phyloP scores from a whole-genome alignment of 148 eudicot species.

The Silene conica region DNA sequence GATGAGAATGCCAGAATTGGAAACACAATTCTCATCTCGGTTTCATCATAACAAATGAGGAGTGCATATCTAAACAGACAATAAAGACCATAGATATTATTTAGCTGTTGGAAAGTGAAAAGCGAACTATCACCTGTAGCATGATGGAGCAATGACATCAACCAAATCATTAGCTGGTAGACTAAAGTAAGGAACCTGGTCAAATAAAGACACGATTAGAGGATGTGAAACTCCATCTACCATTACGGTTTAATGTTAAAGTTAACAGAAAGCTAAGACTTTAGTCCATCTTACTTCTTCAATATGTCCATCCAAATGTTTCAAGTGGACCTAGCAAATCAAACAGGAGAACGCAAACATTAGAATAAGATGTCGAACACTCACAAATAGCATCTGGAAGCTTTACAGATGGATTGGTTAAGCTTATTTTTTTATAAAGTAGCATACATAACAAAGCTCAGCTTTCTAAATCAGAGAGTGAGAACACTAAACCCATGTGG shows the following conservation, averaged over 20 bases:
- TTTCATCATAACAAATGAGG: neutral
- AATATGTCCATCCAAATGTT: conserved; percentile 97
- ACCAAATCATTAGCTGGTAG: conserved; percentile 93
- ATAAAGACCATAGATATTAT: neutral
- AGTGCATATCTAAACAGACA: neutral
- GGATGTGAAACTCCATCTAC: conserved; percentile 21
- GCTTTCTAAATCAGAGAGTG: neutral
- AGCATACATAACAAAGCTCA: neutral
- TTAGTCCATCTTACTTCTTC: conserved; percentile 66
- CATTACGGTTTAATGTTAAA: conserved; percentile 11
- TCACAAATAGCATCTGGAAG: neutral
- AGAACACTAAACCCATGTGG: neutral
- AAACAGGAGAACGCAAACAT: conserved; percentile 3
- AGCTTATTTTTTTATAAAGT: neutral
- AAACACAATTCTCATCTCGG: neutral
- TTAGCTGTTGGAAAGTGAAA: neutral
- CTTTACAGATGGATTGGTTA: neutral
- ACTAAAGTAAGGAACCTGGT: conserved; percentile 95
- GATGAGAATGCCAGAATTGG: neutral
- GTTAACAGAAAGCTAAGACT: conserved; percentile 3
- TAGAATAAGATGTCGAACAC: neutral
- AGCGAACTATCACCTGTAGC: conserved; percentile 64
- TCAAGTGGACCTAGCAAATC: conserved; percentile 76
- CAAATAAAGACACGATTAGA: conserved; percentile 12
- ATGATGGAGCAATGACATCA: conserved; percentile 98